These are phyloP conservation scores for Boechera retrofracta DNA, from an alignment of 345 rosid species.

Conservation along the genomic window DNA sequence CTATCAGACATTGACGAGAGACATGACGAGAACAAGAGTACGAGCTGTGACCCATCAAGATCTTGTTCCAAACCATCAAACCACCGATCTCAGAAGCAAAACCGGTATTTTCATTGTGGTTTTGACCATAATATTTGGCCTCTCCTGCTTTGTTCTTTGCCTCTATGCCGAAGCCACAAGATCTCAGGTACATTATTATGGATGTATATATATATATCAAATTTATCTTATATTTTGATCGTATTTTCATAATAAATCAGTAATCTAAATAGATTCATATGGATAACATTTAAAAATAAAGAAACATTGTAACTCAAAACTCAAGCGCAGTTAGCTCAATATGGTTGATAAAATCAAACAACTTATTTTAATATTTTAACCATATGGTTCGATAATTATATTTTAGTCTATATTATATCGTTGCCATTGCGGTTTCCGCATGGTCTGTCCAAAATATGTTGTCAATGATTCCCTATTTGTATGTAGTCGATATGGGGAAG, in stretches of 20 bases:
- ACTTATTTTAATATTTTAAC: too few relatives aligned
- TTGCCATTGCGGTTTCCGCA: background rate
- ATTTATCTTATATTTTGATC: background rate
- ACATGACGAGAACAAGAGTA: constrained; percentile 53
- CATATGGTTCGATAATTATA: too few relatives aligned
- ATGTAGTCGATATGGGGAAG: constrained; percentile 65
- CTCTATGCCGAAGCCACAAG: constrained; percentile 89
- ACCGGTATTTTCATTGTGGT: constrained; percentile 56
- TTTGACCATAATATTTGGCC: constrained; percentile 70
- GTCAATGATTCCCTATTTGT: background rate
- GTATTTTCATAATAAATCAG: background rate
- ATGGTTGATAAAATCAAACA: background rate
- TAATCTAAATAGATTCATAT: background rate
- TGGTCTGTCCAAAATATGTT: background rate
- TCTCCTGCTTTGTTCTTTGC: constrained; percentile 79
- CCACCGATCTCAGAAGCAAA: constrained; percentile 74
- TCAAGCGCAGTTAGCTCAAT: background rate
- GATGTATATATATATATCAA: background rate
- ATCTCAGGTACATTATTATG: constrained; percentile 63
- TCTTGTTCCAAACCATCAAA: constrained; percentile 60
- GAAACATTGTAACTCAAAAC: background rate
- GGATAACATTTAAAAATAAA: background rate
- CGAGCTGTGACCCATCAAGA: constrained; percentile 86
- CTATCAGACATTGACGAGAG: constrained; percentile 18
- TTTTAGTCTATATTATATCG: too few relatives aligned